Conservation (phyloP, 306 rosid species). For the Cicer chorassanicum region DNA sequence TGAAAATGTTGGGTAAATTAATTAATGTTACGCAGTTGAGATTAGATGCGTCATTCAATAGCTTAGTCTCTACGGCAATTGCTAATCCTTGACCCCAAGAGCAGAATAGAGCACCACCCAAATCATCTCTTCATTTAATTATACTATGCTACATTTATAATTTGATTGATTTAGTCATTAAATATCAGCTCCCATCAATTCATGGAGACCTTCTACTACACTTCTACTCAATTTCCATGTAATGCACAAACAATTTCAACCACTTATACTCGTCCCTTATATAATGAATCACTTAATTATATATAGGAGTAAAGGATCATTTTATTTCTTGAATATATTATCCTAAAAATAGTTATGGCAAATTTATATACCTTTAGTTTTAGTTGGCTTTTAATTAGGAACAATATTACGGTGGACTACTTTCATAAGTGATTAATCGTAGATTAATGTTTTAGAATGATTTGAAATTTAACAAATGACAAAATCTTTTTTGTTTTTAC, state of each 20-base stretch:
- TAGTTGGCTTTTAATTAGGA: no score
- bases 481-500: no score
- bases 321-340: no score
- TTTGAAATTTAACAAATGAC: no score
- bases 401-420: no score
- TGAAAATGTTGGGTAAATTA: background rate
- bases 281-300: background rate
- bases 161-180: background rate
- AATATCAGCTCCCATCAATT: background rate
- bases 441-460: no score
- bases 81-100: background rate
- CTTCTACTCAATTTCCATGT: conserved; percentile 1
- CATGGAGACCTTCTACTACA: conserved; percentile 13
- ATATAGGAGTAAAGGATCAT: no score
- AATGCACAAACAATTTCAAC: conserved; percentile 17
- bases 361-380: no score
- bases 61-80: background rate
- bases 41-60: background rate
- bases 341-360: no score
- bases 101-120: background rate
- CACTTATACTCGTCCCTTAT: background rate
- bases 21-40: background rate
- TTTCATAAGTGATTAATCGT: no score
- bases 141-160: background rate
- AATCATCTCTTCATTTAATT: background rate